Conservation (phyloP, 192 early-diverging fungal genomes). For the Linnemannia elongata region DNA sequence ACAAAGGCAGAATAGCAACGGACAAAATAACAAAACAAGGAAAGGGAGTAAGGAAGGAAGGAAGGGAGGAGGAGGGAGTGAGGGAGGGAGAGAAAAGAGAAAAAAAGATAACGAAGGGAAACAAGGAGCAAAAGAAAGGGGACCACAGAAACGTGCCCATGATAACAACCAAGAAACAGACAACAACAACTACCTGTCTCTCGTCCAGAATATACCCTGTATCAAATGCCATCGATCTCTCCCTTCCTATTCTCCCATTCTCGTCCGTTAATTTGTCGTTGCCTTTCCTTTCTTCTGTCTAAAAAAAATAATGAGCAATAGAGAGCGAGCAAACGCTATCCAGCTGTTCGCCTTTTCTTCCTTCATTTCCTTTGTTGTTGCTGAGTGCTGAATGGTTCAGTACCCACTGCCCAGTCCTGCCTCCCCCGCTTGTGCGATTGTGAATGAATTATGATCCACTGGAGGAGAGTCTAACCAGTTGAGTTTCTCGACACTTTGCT, state of each 20-base stretch:
- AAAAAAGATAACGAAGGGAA: constrained; percentile 9
- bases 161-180: background rate
- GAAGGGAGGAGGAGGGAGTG: background rate
- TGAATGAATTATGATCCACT: background rate
- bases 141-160: background rate
- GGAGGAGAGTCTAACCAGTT: too few species aligned
- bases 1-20: constrained; percentile 1
- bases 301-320: background rate
- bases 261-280: background rate
- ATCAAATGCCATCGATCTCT: background rate
- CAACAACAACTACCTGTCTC: background rate
- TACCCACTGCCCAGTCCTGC: too few species aligned
- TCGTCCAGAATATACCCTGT: too few species aligned
- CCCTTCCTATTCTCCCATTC: background rate
- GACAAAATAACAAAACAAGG: background rate
- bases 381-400: too few species aligned
- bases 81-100: background rate
- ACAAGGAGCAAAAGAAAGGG: background rate
- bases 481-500: background rate
- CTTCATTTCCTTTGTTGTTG: background rate
- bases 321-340: background rate
- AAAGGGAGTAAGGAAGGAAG: background rate
- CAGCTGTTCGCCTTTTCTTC: background rate
- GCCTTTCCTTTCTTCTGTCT: background rate
- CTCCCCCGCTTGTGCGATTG: background rate